Evolutionary conservation across 2,329 filamentous ascomycete genomes (phyloP).

Genomic region (Lachnellula cervina): DNA sequence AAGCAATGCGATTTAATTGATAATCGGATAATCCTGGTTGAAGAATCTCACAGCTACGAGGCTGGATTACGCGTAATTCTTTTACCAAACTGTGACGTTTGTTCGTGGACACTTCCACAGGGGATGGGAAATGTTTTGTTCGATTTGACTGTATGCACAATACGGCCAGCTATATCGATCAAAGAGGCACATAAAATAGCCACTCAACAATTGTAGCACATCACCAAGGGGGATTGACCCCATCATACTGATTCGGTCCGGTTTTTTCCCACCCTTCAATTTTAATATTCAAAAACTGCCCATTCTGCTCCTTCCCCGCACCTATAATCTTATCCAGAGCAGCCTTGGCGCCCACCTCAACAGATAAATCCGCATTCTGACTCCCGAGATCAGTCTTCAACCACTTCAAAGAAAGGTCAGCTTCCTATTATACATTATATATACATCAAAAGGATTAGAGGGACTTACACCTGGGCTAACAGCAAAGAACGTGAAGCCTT

Average conservation of each 20-base stretch:
- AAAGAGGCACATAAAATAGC: neutral
- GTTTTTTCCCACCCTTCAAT: slow-evolving; percentile 3
- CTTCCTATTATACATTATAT: too few species aligned
- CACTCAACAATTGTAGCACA: neutral
- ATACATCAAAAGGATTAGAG: neutral
- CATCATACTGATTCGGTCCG: slow-evolving; percentile 33
- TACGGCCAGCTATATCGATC: neutral
- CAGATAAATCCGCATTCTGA: slow-evolving; percentile 37
- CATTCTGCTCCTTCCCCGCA: slow-evolving; percentile 36
- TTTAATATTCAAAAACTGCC: slow-evolving; percentile 40
- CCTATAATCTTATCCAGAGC: slow-evolving; percentile 40
- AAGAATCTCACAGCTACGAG: too few species aligned
- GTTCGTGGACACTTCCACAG: too few species aligned
- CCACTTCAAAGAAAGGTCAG: slow-evolving; percentile 29
- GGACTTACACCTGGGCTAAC: slow-evolving; percentile 41
- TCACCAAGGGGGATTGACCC: slow-evolving; percentile 20
- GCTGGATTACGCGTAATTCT: too few species aligned
- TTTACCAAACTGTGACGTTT: too few species aligned
- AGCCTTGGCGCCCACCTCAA: slow-evolving; percentile 34
- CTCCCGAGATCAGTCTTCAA: slow-evolving; percentile 41
- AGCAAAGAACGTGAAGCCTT: slow-evolving; percentile 40
- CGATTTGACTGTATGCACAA: too few species aligned
- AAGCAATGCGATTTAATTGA: too few species aligned
- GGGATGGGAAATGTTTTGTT: too few species aligned
- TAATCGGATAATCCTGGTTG: too few species aligned